Conservation (phyloP, 176 grass and related monocot species). For the Guadua angustifolia region DNA sequence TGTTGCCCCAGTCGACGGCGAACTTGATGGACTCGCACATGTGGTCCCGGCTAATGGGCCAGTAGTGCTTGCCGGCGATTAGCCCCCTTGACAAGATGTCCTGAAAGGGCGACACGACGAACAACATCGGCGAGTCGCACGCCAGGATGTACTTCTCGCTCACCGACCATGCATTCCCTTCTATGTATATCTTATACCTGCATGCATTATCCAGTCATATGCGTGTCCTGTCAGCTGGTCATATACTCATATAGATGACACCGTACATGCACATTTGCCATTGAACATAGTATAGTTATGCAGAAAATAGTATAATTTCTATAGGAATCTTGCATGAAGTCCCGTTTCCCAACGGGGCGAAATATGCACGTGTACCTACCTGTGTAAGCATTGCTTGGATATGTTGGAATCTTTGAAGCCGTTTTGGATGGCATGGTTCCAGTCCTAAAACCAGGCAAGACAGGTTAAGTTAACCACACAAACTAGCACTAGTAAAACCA, state of each 20-base stretch:
- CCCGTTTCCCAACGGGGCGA: too few species aligned
- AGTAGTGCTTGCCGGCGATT: conserved; percentile 63
- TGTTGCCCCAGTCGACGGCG: conserved; percentile 69
- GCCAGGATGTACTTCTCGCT: conserved; percentile 70
- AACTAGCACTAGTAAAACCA: too few species aligned
- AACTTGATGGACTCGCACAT: conserved; percentile 64
- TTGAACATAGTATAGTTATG: background rate
- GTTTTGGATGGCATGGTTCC: conserved; percentile 30
- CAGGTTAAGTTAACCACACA: background rate
- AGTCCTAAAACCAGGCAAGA: conserved; percentile 44
- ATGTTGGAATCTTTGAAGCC: conserved; percentile 56
- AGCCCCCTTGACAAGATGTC: conserved; percentile 63
- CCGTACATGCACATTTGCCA: background rate
- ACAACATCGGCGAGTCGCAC: conserved; percentile 57
- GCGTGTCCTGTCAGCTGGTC: too few species aligned
- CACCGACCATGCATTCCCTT: conserved; percentile 63
- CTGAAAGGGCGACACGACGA: conserved; percentile 45
- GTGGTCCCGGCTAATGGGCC: conserved; percentile 45
- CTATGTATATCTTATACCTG: conserved; percentile 72
- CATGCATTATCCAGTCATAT: background rate
- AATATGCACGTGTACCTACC: conserved; percentile 25
- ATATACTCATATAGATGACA: background rate
- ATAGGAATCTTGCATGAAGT: too few species aligned
- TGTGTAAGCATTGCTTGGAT: conserved; percentile 63
- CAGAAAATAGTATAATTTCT: background rate